A percentile compares a stretch with the other conserved stretches of the same genome.
phyloP scores from a whole-genome alignment of 2,329 filamentous ascomycete genomes.

The Tolypocladium ophioglossoides region DNA sequence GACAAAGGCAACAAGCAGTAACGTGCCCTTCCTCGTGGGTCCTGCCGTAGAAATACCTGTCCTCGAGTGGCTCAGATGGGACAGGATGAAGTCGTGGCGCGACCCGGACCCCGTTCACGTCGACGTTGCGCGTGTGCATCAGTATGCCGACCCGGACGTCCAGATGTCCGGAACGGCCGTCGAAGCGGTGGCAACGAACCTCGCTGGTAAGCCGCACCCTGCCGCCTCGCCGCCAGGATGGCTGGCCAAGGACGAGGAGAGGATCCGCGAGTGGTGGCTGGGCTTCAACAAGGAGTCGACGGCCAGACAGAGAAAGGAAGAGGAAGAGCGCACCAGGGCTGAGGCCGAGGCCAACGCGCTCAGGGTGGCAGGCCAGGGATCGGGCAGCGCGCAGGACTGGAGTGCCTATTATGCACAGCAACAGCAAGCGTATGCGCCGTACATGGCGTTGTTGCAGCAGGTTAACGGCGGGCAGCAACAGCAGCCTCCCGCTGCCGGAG shows the following conservation, averaged over 20 bases:
- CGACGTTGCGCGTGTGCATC: slow-evolving; percentile 17
- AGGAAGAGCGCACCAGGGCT: slow-evolving; percentile 24
- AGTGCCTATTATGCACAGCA: slow-evolving; percentile 20
- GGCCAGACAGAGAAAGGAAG: slow-evolving; percentile 25
- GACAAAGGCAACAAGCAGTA: slow-evolving; percentile 7
- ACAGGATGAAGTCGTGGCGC: slow-evolving; percentile 30
- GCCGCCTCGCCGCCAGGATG: slow-evolving; percentile 41
- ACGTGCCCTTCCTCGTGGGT: slow-evolving; percentile 19
- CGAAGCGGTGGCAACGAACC: slow-evolving; percentile 28
- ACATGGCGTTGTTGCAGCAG: slow-evolving; percentile 31
- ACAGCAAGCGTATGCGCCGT: slow-evolving; percentile 29
- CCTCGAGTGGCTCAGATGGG: slow-evolving; percentile 32
- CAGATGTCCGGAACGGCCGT: slow-evolving; percentile 32
- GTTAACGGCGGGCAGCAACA: slow-evolving; percentile 24
- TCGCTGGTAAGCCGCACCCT: slow-evolving; percentile 37
- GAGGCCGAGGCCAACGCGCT: slow-evolving; percentile 21
- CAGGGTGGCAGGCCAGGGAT: slow-evolving; percentile 11
- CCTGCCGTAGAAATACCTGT: slow-evolving; percentile 29
- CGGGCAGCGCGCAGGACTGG: slow-evolving; percentile 15
- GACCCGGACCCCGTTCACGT: slow-evolving; percentile 28
- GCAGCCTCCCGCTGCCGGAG: slow-evolving; percentile 6
- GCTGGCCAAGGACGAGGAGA: slow-evolving; percentile 34
- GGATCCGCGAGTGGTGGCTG: slow-evolving; percentile 41
- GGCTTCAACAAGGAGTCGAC: slow-evolving; percentile 32
- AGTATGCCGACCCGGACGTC: slow-evolving; percentile 32